phyloP scores from a whole-genome alignment of 768 basidiomycete species.

The Butyriboletus loyo region DNA sequence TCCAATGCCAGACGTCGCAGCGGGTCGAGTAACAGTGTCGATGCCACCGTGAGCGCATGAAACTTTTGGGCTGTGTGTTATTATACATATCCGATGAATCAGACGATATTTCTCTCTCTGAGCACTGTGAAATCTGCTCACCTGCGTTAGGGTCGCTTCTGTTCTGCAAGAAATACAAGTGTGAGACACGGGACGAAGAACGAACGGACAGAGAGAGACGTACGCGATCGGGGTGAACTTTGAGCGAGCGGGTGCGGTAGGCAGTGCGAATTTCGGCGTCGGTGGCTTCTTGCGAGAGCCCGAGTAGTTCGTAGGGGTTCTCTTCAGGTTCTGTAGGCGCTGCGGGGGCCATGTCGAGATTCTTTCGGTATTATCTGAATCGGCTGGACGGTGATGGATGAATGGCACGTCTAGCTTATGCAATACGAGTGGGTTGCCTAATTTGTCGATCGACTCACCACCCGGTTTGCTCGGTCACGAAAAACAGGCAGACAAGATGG shows the following conservation, averaged over 20 bases:
- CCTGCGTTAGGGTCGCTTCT: slow-evolving; percentile 79
- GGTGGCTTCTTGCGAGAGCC: slow-evolving; percentile 57
- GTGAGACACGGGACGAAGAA: slow-evolving; percentile 12
- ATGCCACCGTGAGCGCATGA: slow-evolving; percentile 79
- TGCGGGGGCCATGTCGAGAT: slow-evolving; percentile 22
- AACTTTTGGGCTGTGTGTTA: slow-evolving; percentile 61
- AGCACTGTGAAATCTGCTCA: slow-evolving; percentile 16
- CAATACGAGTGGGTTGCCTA: neutral
- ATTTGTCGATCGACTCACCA: neutral
- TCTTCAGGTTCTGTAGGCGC: slow-evolving; percentile 49
- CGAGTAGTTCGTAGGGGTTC: slow-evolving; percentile 73
- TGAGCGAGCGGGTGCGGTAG: slow-evolving; percentile 74
- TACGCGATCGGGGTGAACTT: slow-evolving; percentile 86
- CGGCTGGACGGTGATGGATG: no score
- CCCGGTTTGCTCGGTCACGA: neutral
- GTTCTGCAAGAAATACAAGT: slow-evolving; percentile 45
- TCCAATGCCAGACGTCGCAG: slow-evolving; percentile 75
- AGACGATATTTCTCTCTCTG: neutral
- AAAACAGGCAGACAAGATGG: slow-evolving; percentile 39
- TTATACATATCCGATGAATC: neutral
- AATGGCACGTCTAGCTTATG: slow-evolving; percentile 3
- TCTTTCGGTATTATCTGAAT: neutral
- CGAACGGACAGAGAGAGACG: slow-evolving; percentile 27
- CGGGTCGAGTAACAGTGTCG: slow-evolving; percentile 79
- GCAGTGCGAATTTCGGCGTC: slow-evolving; percentile 79